phyloP scores from a whole-genome alignment of 768 basidiomycete genomes.

The Artomyces pyxidatus region DNA sequence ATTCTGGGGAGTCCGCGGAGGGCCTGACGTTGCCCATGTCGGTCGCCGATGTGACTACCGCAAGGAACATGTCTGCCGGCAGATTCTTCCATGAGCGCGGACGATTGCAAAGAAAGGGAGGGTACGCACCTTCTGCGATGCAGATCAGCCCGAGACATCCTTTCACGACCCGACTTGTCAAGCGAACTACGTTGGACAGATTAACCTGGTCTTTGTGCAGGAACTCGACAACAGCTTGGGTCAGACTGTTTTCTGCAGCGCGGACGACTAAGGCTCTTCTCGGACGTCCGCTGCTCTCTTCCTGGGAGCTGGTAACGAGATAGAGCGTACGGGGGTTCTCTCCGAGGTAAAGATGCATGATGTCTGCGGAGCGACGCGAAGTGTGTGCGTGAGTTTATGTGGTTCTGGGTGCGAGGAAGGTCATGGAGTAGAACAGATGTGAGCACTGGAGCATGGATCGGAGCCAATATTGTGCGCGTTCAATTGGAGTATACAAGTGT shows the following conservation, averaged over 20 bases:
- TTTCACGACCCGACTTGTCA: slow-evolving; percentile 68
- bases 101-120: background rate
- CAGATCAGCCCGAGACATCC: slow-evolving; percentile 81
- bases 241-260: slow-evolving; percentile 38
- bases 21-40: slow-evolving; percentile 68
- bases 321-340: slow-evolving; percentile 64
- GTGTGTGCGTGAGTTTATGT: too few species aligned
- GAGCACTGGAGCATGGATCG: too few species aligned
- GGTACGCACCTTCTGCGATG: slow-evolving; percentile 53
- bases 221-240: slow-evolving; percentile 83
- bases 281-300: slow-evolving; percentile 55
- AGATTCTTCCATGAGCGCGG: background rate
- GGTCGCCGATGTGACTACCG: slow-evolving; percentile 67
- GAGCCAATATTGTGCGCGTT: too few species aligned
- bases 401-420: too few species aligned
- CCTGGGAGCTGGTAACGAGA: slow-evolving; percentile 61
- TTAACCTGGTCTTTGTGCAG: slow-evolving; percentile 67
- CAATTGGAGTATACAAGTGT: too few species aligned
- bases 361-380: too few species aligned
- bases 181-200: slow-evolving; percentile 48
- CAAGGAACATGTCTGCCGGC: slow-evolving; percentile 83
- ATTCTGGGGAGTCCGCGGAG: slow-evolving; percentile 48
- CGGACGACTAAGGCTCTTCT: slow-evolving; percentile 65
- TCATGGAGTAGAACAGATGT: too few species aligned
- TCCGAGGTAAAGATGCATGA: slow-evolving; percentile 73